phyloP scores from a whole-genome alignment of 202 grass and related monocot genomes.

The Zizania palustris region DNA sequence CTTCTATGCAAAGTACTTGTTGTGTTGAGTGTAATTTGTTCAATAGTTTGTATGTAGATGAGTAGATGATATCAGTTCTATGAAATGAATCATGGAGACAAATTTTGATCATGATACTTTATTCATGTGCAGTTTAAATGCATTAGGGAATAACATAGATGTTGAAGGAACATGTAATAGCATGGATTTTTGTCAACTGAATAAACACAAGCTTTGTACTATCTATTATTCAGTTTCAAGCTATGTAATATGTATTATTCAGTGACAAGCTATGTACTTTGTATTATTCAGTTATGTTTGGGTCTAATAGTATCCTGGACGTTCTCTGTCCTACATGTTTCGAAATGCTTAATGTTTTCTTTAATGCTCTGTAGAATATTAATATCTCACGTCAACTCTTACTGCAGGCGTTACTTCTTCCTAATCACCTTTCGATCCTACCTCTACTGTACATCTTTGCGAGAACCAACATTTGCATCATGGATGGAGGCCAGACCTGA shows the following conservation, averaged over 20 bases:
- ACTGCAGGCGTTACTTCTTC: slow-evolving; percentile 92
- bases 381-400: not conserved
- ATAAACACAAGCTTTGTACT: slow-evolving; percentile 9
- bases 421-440: slow-evolving; percentile 92
- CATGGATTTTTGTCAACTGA: not conserved
- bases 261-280: too few species aligned
- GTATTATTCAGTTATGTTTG: not conserved
- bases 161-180: not conserved
- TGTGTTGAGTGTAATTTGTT: not conserved
- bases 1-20: slow-evolving; percentile 18
- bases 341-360: not conserved
- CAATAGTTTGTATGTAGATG: not conserved
- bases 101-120: not conserved
- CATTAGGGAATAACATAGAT: slow-evolving; percentile 7
- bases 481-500: slow-evolving; percentile 96
- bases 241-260: too few species aligned
- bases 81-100: not conserved
- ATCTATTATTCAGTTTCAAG: not conserved
- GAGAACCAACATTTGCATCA: slow-evolving; percentile 65
- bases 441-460: slow-evolving; percentile 63
- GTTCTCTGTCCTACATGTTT: not conserved
- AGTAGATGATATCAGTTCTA: slow-evolving; percentile 10
- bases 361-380: not conserved
- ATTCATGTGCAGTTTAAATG: slow-evolving; percentile 27
- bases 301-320: slow-evolving; percentile 2